phyloP scores from a whole-genome alignment of 768 basidiomycete species.

The Leucocoprinus sp. region DNA sequence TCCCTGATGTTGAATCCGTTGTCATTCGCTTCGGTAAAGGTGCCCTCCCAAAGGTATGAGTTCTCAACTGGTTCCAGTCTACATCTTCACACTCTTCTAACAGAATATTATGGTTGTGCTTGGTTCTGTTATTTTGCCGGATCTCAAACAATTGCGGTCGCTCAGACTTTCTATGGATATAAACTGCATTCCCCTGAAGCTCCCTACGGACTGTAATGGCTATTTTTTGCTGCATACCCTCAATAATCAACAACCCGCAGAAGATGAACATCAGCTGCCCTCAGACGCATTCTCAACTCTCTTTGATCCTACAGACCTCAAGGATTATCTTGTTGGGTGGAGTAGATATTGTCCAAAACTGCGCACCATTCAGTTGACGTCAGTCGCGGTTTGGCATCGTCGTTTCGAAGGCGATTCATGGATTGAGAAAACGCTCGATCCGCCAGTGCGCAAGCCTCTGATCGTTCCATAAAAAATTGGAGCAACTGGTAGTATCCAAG shows the following conservation, averaged over 20 bases:
- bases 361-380: conserved; percentile 21
- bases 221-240: conserved; percentile 9
- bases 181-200: conserved; percentile 10
- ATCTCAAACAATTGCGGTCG: conserved; percentile 18
- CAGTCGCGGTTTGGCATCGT: conserved; percentile 17
- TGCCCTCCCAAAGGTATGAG: conserved; percentile 17
- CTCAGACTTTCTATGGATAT: conserved; percentile 17
- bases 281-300: conserved; percentile 2
- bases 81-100: background rate
- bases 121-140: conserved; percentile 21
- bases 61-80: background rate
- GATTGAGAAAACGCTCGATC: conserved; percentile 11
- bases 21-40: conserved; percentile 20
- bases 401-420: conserved; percentile 22
- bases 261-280: conserved; percentile 6
- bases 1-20: conserved; percentile 15
- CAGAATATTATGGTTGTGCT: conserved; percentile 24
- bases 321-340: conserved; percentile 26
- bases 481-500: no score
- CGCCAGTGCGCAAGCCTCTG: conserved; percentile 1
- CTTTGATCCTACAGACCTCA: conserved; percentile 12
- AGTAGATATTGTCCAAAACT: conserved; percentile 23
- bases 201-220: conserved; percentile 8
- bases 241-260: conserved; percentile 3
- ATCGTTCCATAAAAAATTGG: no score